Evolutionary conservation across 164 flowering plant genomes (phyloP).

Genomic region (Liquidambar formosana): DNA sequence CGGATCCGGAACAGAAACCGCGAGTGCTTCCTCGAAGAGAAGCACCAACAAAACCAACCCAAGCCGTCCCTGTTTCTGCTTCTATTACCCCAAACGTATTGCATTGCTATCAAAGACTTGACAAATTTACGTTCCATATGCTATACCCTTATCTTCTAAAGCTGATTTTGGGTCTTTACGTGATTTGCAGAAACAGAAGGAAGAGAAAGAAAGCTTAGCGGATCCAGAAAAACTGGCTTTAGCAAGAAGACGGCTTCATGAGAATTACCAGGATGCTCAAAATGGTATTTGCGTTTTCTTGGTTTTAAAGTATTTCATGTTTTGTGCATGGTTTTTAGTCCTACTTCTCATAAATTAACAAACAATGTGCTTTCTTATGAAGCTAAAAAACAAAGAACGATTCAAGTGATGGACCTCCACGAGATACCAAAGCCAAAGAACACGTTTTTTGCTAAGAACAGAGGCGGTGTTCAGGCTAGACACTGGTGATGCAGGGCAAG

Average conservation of each 20-base stretch:
- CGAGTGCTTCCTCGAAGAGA: background rate
- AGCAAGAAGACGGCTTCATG: constrained; percentile 3
- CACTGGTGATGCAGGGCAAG: too few species aligned
- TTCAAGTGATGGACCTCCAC: constrained; percentile 85
- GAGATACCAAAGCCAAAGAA: constrained; percentile 87
- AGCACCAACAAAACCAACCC: constrained; percentile 1
- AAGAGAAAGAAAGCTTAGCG: background rate
- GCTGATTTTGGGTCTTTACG: too few species aligned
- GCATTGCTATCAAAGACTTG: too few species aligned
- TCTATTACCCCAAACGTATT: too few species aligned
- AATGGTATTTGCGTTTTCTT: background rate
- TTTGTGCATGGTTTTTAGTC: background rate
- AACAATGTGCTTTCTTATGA: too few species aligned
- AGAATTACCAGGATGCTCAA: constrained; percentile 5
- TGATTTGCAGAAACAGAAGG: too few species aligned
- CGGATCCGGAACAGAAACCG: background rate
- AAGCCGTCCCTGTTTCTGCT: background rate
- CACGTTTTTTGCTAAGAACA: constrained; percentile 68
- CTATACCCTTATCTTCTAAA: too few species aligned
- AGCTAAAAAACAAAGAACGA: constrained; percentile 91
- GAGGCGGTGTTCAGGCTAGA: constrained; percentile 26
- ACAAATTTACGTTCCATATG: too few species aligned
- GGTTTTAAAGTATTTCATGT: too few species aligned
- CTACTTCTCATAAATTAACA: too few species aligned
- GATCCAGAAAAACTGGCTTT: background rate